These are phyloP conservation scores for Tricholoma bakamatsutake DNA, from an alignment of 768 basidiomycete species.

Conservation along the genomic window DNA sequence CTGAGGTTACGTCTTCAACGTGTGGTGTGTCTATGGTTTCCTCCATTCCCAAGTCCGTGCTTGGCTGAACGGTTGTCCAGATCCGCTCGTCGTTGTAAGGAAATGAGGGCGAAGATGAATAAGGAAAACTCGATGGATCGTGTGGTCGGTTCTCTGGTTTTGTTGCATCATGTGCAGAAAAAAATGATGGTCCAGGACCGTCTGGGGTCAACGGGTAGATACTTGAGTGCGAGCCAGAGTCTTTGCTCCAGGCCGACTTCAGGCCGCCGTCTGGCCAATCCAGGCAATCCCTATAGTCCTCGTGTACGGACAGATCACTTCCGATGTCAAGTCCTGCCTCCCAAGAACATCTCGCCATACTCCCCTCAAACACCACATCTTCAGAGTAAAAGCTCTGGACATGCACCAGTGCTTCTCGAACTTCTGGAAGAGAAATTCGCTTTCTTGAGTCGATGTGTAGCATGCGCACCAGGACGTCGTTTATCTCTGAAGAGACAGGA, in stretches of 20 bases:
- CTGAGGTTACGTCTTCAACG: not conserved
- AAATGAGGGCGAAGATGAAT: slow-evolving; percentile 11
- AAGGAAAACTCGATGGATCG: slow-evolving; percentile 8
- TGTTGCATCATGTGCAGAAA: not conserved
- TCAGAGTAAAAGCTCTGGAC: slow-evolving; percentile 65
- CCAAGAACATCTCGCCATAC: slow-evolving; percentile 75
- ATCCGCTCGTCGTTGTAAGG: not conserved
- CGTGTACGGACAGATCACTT: slow-evolving; percentile 16
- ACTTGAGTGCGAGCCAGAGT: slow-evolving; percentile 7
- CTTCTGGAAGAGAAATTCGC: slow-evolving; percentile 44
- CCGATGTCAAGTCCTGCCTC: slow-evolving; percentile 58
- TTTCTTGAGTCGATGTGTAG: slow-evolving; percentile 65
- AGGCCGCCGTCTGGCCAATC: slow-evolving; percentile 1
- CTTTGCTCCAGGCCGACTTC: slow-evolving; percentile 17
- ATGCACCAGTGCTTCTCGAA: slow-evolving; percentile 51
- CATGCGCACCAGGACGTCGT: slow-evolving; percentile 68
- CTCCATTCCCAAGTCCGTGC: not conserved
- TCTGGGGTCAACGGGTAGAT: not conserved
- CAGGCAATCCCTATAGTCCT: slow-evolving; percentile 1
- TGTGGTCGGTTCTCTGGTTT: not conserved
- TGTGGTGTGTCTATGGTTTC: not conserved
- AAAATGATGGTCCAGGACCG: slow-evolving; percentile 2
- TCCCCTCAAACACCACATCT: slow-evolving; percentile 75
- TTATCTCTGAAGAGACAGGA: slow-evolving; percentile 70
- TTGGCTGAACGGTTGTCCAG: not conserved